A percentile compares a stretch with the other conserved stretches of the same genome.
These are phyloP conservation scores for Fusarium aywerte DNA, from an alignment of 2,329 filamentous ascomycete species.

Conservation along the genomic window DNA sequence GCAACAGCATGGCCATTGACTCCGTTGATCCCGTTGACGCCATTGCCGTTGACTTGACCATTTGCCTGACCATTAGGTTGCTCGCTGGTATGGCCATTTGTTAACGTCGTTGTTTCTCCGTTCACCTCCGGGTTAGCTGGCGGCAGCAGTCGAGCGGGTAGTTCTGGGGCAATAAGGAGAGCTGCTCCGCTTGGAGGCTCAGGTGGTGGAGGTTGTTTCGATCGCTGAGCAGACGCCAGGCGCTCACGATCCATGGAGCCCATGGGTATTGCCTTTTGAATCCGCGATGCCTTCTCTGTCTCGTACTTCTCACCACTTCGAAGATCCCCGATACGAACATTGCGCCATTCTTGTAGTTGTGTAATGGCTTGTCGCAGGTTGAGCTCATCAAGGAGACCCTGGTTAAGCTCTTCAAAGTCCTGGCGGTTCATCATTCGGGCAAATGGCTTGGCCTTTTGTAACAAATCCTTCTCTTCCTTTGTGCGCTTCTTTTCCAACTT, in stretches of 20 bases:
- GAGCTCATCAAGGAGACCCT: constrained; percentile 88
- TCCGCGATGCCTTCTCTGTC: constrained; percentile 81
- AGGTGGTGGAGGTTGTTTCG: constrained; percentile 71
- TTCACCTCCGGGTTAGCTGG: constrained; percentile 53
- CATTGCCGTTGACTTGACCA: constrained; percentile 62
- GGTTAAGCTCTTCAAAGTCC: constrained; percentile 87
- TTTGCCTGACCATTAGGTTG: constrained; percentile 56
- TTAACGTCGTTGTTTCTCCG: constrained; percentile 63
- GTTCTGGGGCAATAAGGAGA: constrained; percentile 80
- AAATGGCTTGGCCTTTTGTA: constrained; percentile 95
- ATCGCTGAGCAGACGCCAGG: constrained; percentile 76
- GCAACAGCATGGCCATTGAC: constrained; percentile 50
- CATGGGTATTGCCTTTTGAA: constrained; percentile 76
- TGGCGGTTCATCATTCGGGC: constrained; percentile 95
- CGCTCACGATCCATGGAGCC: constrained; percentile 85
- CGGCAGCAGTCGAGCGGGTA: constrained; percentile 69
- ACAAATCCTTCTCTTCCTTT: constrained; percentile 90
- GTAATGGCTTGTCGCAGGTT: constrained; percentile 89
- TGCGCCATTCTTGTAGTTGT: constrained; percentile 94
- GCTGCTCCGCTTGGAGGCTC: constrained; percentile 81
- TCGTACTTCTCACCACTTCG: constrained; percentile 93
- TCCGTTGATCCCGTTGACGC: constrained; percentile 54
- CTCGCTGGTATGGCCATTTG: constrained; percentile 65
- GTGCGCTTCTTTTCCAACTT: constrained; percentile 93
- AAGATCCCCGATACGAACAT: constrained; percentile 83